These are phyloP conservation scores for Chloris gayana DNA, from an alignment of 176 grass and related monocot species.

Conservation along the genomic window DNA sequence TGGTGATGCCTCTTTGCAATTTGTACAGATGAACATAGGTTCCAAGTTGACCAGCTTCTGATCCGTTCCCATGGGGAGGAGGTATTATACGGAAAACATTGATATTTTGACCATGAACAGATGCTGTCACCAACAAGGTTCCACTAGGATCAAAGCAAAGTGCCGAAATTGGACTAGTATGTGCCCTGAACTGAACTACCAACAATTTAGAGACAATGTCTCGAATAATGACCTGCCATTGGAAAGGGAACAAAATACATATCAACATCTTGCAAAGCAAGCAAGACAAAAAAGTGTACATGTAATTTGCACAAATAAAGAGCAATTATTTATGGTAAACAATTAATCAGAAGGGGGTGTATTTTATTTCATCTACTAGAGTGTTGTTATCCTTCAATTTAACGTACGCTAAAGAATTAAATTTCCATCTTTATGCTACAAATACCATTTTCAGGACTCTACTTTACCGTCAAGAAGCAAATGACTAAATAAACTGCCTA, in stretches of 20 bases:
- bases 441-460: background rate
- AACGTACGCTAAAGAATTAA: background rate
- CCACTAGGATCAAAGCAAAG: conserved; percentile 97
- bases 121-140: conserved; percentile 95
- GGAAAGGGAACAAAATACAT: conserved; percentile 28
- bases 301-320: conserved; percentile 5
- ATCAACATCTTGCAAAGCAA: conserved; percentile 37
- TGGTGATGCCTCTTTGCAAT: conserved; percentile 93
- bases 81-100: conserved; percentile 93
- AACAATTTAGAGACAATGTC: conserved; percentile 91
- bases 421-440: conserved; percentile 3
- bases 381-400: conserved; percentile 18
- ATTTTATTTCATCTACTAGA: background rate
- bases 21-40: conserved; percentile 82
- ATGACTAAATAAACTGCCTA: conserved; percentile 8
- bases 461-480: background rate
- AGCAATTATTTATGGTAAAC: background rate
- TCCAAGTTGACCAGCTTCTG: conserved; percentile 65
- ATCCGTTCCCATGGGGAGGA: conserved; percentile 50
- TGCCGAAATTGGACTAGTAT: conserved; percentile 92
- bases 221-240: conserved; percentile 75
- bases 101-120: conserved; percentile 83
- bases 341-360: background rate
- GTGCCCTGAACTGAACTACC: conserved; percentile 94
- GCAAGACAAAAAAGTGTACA: conserved; percentile 2